Evolutionary conservation across 371 early-diverging fungal species (phyloP), one percentile per base, ranked within the genome.

Genomic region (Mortierella polycephala): DNA sequence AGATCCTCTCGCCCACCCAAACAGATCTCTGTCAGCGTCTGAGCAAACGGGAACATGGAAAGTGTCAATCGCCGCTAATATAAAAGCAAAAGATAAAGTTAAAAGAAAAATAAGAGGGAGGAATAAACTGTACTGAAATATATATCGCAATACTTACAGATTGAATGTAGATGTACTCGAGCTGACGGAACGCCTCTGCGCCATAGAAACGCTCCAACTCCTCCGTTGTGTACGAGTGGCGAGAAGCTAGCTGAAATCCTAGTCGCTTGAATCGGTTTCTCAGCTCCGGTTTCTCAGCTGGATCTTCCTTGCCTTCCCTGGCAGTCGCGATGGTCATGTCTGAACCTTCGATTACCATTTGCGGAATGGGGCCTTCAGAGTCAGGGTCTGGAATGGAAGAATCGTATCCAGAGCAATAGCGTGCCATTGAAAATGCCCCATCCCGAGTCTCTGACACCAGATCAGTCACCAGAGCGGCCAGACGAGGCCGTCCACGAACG

Each of bases 151-250:
- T 16, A 54, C 65, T 47, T 66, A 72, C 73, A 11, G 55, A 57
- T 40, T 72, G 73, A 14, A 72, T 57, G 52, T 46, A 72, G 41
- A 67, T 54, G 13, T 72, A 67, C 13, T 72, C 67, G 39, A 72
- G 44, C 2, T 62, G 16, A 2, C 23, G 47, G 40, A 72, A 72
- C 8, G 62, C 60, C 44, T 30, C n/a, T 2, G 62, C 61, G 11
- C 53, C 50, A n/a, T 72, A 72, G 16, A 72, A 72, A 12, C 8
- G 30, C 40, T 67, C 58, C 9, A 72, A 20, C 8, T 49, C 58
- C 9, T 67, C 57, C 13, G 50, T 23, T 0, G 46, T 5, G 16
- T 18, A 21, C 0, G 52, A 11, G 0, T 51, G 64, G 20, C 30
- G 45, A 1, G 49, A n/a, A 20, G 66, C 57, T 1, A 62, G 66